These are phyloP conservation scores for Monilinia fructigena DNA, from an alignment of 2,329 filamentous ascomycete genomes.

Conservation along the genomic window DNA sequence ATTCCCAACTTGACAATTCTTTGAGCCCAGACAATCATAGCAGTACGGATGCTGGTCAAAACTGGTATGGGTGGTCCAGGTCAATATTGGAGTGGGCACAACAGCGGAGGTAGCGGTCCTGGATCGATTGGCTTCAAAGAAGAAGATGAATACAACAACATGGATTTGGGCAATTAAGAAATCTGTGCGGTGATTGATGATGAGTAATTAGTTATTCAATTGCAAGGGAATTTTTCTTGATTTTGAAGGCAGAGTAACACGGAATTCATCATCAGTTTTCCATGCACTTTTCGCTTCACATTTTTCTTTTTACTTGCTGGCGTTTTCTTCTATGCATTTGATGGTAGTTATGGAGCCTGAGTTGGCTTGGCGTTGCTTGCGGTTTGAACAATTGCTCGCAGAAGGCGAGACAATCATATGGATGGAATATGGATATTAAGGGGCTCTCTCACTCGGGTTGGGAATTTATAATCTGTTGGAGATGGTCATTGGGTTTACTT, in stretches of 20 bases:
- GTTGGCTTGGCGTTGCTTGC: conserved; percentile 30
- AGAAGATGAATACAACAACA: conserved; percentile 81
- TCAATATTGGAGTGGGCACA: conserved; percentile 66
- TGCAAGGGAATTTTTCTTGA: not conserved
- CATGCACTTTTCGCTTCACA: conserved; percentile 29
- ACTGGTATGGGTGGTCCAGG: conserved; percentile 39
- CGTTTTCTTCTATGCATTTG: conserved; percentile 38
- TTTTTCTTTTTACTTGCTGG: conserved; percentile 36
- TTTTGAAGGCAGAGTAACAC: conserved; percentile 9
- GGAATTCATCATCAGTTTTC: conserved; percentile 12
- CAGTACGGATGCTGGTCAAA: conserved; percentile 36
- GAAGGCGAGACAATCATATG: conserved; percentile 31
- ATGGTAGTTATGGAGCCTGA: conserved; percentile 35
- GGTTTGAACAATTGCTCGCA: conserved; percentile 31
- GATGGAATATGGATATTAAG: conserved; percentile 21
- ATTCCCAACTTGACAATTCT: conserved; percentile 44
- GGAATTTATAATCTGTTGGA: conserved; percentile 20
- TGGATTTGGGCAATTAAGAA: conserved; percentile 62
- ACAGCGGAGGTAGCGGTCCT: conserved; percentile 69
- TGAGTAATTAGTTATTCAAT: not conserved
- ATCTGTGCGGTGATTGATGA: conserved; percentile 11
- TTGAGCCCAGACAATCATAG: conserved; percentile 51
- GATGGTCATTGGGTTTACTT: conserved; percentile 15
- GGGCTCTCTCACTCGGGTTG: conserved; percentile 5
- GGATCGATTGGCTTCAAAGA: conserved; percentile 78